These are phyloP conservation scores for Anthoceros angustus DNA, from an alignment of 225 moss, liverwort and hornwort species.

Conservation along the genomic window DNA sequence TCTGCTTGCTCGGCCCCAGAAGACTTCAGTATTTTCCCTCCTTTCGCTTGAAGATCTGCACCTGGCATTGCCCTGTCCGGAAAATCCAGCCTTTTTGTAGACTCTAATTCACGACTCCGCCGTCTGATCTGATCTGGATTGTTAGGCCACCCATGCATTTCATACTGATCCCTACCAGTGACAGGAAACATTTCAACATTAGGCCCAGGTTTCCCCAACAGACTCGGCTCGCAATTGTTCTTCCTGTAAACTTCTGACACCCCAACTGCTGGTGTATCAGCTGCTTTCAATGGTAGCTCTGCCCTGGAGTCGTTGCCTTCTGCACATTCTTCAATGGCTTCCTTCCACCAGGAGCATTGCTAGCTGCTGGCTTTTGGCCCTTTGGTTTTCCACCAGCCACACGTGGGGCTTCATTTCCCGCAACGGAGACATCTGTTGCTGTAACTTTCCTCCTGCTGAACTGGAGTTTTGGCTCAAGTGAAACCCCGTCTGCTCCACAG, in stretches of 20 bases:
- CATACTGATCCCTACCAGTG: neutral
- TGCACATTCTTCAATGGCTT: slow-evolving; percentile 19
- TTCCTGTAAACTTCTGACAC: neutral
- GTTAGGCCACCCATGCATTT: slow-evolving; percentile 3
- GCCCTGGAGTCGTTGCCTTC: neutral
- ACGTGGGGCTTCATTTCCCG: slow-evolving; percentile 8
- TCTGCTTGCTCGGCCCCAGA: slow-evolving; percentile 1
- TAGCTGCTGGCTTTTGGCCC: slow-evolving; percentile 25
- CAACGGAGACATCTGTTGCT: slow-evolving; percentile 17
- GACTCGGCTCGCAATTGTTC: neutral
- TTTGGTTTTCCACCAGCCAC: slow-evolving; percentile 37
- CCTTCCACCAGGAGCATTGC: slow-evolving; percentile 36
- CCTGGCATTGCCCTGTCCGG: neutral
- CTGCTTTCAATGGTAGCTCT: neutral
- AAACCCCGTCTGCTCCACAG: slow-evolving; percentile 10
- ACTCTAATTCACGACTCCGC: neutral
- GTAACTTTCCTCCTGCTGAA: slow-evolving; percentile 13
- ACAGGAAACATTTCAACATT: neutral
- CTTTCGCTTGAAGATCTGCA: neutral
- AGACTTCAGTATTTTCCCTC: neutral
- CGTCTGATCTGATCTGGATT: neutral
- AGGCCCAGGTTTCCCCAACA: neutral
- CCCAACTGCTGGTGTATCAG: neutral
- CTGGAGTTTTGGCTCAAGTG: slow-evolving; percentile 10
- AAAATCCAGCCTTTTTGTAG: neutral